Percentiles rank a stretch among this genome's conserved stretches.
Conservation (phyloP, 2,329 filamentous ascomycete genomes). For the Lecanicillium sp. region DNA sequence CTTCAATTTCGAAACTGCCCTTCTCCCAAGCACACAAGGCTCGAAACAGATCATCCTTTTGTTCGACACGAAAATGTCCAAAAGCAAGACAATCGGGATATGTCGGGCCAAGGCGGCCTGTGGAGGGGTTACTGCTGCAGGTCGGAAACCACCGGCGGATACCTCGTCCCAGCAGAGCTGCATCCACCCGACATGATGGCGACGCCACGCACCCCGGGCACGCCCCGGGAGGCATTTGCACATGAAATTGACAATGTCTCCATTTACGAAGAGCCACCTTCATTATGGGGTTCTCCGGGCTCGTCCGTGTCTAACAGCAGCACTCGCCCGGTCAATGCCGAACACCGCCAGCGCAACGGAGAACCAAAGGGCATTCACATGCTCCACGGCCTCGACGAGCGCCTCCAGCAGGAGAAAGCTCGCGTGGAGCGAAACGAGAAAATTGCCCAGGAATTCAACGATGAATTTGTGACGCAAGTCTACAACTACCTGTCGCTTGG, state of each 20-base stretch:
- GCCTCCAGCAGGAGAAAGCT: constrained; percentile 39
- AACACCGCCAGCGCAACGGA: constrained; percentile 19
- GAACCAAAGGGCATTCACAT: constrained; percentile 37
- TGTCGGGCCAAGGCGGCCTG: constrained; percentile 54
- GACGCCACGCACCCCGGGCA: constrained; percentile 36
- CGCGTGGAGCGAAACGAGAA: constrained; percentile 42
- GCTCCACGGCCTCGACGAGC: constrained; percentile 43
- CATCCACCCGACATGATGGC: constrained; percentile 40
- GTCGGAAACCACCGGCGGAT: constrained; percentile 25
- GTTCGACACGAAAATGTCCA: constrained; percentile 31
- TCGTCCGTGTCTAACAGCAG: constrained; percentile 5
- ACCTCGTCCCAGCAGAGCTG: constrained; percentile 32
- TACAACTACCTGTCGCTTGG: constrained; percentile 95
- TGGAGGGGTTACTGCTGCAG: constrained; percentile 68
- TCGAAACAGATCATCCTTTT: constrained; percentile 67
- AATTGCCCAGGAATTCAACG: constrained; percentile 62
- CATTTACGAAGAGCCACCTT: constrained; percentile 32
- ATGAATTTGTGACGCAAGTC: constrained; percentile 85
- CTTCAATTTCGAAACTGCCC: constrained; percentile 72
- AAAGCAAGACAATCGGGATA: constrained; percentile 43
- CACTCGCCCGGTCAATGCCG: constrained; percentile 11
- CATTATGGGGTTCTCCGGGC: constrained; percentile 17
- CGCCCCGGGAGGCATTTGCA: constrained; percentile 34
- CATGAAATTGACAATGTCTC: constrained; percentile 29
- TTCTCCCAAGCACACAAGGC: constrained; percentile 76